phyloP scores from a whole-genome alignment of 2,329 filamentous ascomycete genomes.

The Acephala macrosclerotiorum region DNA sequence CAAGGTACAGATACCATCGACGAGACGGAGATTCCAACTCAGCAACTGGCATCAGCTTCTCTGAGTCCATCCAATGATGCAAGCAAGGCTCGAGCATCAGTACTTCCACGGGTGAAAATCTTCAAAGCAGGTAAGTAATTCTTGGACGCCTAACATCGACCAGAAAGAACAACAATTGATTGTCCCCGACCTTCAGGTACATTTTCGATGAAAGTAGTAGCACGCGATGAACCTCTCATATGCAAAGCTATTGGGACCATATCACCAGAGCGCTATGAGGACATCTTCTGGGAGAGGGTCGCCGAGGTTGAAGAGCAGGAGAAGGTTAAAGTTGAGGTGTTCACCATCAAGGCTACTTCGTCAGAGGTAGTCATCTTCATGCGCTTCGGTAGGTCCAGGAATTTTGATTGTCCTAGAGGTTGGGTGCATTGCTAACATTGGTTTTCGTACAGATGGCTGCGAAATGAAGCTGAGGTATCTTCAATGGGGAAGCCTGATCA shows the following conservation, averaged over 20 bases:
- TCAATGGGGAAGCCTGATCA: conserved; percentile 27
- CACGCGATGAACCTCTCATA: conserved; percentile 24
- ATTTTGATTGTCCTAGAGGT: background rate
- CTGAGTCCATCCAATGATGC: background rate
- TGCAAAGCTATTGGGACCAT: conserved; percentile 30
- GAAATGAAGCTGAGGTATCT: conserved; percentile 30
- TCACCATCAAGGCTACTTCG: background rate
- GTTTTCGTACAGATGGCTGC: background rate
- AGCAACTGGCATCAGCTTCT: background rate
- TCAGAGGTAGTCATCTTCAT: background rate
- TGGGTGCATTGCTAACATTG: background rate
- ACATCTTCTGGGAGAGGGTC: conserved; percentile 25
- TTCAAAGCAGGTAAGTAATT: conserved; percentile 11
- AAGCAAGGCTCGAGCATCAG: conserved; percentile 11
- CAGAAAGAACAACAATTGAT: too few species aligned
- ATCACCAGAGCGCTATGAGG: conserved; percentile 10
- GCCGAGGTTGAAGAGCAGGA: background rate
- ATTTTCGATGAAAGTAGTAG: conserved; percentile 13
- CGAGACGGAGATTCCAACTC: background rate
- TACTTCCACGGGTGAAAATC: conserved; percentile 20
- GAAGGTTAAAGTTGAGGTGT: background rate
- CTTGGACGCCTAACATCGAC: too few species aligned
- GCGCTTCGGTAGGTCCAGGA: background rate
- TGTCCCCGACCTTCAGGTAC: background rate
- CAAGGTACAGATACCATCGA: background rate